Evolutionary conservation across 1,139 yeast genomes (phyloP).

Genomic region (Kluyveromyces sp.): DNA sequence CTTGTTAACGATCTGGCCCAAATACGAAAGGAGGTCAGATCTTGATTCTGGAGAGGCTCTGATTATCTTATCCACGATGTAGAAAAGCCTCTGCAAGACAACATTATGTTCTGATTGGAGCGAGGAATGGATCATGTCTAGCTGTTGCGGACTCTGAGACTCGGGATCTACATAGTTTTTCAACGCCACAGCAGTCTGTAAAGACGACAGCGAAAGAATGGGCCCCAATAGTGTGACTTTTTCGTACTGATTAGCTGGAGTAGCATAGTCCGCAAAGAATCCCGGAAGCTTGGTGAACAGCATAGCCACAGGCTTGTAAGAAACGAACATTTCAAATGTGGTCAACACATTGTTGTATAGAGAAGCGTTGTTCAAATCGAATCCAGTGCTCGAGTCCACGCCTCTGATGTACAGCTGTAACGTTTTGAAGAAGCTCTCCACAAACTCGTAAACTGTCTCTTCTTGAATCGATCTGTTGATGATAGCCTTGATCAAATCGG

Average conservation of each 20-base stretch:
- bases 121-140: conserved; percentile 46
- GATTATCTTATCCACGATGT: conserved; percentile 65
- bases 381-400: conserved; percentile 16
- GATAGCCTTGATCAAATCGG: conserved; percentile 53
- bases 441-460: conserved; percentile 53
- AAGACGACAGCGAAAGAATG: conserved; percentile 66
- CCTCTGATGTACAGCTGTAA: conserved; percentile 29
- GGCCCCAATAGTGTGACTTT: conserved; percentile 68
- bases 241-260: conserved; percentile 49
- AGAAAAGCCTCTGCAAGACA: conserved; percentile 54
- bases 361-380: conserved; percentile 41
- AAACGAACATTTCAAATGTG: conserved; percentile 52
- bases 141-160: conserved; percentile 34
- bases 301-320: conserved; percentile 56
- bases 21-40: conserved; percentile 53
- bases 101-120: conserved; percentile 55
- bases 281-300: conserved; percentile 51
- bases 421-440: conserved; percentile 49
- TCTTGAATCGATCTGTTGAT: conserved; percentile 57
- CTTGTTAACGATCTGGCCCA: conserved; percentile 63
- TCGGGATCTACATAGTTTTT: conserved; percentile 42
- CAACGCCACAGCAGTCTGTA: conserved; percentile 45
- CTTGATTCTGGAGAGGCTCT: conserved; percentile 68
- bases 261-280: conserved; percentile 37
- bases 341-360: conserved; percentile 47